Base-by-base conservation (phyloP, 2,329 filamentous ascomycete genomes). In the Colletotrichum spaethianum region DNA sequence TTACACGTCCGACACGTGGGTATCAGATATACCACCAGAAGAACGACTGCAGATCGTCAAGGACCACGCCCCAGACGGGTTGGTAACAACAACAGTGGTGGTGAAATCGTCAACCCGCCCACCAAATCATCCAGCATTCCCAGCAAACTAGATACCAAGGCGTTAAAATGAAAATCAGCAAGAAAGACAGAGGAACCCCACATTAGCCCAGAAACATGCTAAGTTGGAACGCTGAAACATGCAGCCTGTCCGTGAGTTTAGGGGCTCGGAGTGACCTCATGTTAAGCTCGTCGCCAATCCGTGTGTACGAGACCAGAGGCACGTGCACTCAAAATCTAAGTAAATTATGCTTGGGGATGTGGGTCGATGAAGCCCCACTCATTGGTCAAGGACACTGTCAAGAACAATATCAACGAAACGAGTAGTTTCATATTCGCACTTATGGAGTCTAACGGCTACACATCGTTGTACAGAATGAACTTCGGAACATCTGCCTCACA, bases 401-500 rank as follows among this genome's bases (percentile, higher is more conserved):
- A 23, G 5, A 23, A 16, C 23, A 20, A 20, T 23, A 3, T 23
- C 48, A 52, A 31, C 26, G 23, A 52, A 28, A 16, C 7, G 11
- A 18, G 4, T 0, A 18, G 2, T 8, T 18, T 7, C 12, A 33
- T 12, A 40, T 40, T 16, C 8, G 8, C 8, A 20, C 18, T 18
- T 12, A 6, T n/a, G n/a, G n/a, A n/a, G 7, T 36, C 3, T 6
- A 5, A 4, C 31, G 16, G 18, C 52, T 75, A 83, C 31, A 83
- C 72, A 70, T 84, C 82, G 42, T 77, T 82, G 55, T 80, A 84
- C 62, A 80, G 75, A 67, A 82, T 77, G 46, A 82, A 73, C 4
- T 69, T 74, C 8, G 82, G 80, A 18, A 73, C 55, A 11, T 80
- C 78, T n/a, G 76, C 72, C 50, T 78, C 76, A 52, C 76, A 82